These are phyloP conservation scores for Adansonia madagascariensis DNA, from an alignment of 441 rosid species.

Conservation along the genomic window DNA sequence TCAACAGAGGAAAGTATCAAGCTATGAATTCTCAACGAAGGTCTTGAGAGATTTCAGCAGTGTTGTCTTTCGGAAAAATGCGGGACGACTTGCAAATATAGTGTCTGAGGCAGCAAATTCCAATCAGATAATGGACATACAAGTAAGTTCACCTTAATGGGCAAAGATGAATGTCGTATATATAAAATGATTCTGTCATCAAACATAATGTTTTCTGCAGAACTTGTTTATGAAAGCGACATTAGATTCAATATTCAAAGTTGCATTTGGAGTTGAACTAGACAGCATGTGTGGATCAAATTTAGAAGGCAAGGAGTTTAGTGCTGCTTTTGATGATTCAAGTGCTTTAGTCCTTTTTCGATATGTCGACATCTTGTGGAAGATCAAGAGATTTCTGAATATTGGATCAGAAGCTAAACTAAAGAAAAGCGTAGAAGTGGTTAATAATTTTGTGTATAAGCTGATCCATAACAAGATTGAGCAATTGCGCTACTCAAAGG, in stretches of 20 bases:
- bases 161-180: not conserved
- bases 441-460: constrained; percentile 44
- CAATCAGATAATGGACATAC: constrained; percentile 48
- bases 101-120: constrained; percentile 45
- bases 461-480: constrained; percentile 48
- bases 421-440: constrained; percentile 30
- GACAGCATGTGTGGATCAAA: constrained; percentile 42
- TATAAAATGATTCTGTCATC: not conserved
- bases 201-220: constrained; percentile 27
- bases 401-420: constrained; percentile 43
- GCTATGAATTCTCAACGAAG: constrained; percentile 55
- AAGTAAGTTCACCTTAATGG: constrained; percentile 35
- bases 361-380: constrained; percentile 43
- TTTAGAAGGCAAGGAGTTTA: constrained; percentile 34
- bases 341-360: constrained; percentile 33
- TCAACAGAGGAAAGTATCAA: constrained; percentile 53
- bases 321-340: constrained; percentile 41
- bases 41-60: constrained; percentile 48
- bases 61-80: constrained; percentile 34
- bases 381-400: constrained; percentile 40
- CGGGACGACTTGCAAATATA: constrained; percentile 32
- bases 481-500: constrained; percentile 37
- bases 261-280: constrained; percentile 42
- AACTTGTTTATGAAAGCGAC: constrained; percentile 46
- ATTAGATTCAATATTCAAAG: constrained; percentile 43